Conservation (phyloP, 768 basidiomycete genomes). For the Chalciporus sphaerocephalus region DNA sequence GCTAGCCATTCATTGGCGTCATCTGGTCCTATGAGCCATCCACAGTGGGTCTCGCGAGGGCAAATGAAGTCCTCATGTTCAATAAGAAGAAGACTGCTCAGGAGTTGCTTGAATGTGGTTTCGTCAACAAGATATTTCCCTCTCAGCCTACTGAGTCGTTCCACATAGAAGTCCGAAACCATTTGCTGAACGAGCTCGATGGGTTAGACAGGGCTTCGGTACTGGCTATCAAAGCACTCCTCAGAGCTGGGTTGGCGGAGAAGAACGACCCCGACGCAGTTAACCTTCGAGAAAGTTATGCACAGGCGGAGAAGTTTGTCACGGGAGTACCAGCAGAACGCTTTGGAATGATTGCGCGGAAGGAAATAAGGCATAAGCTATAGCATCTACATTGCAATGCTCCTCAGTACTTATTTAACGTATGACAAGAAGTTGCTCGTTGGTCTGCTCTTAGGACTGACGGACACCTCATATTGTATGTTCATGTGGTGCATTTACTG, state of each 20-base stretch:
- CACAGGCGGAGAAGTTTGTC: conserved; percentile 61
- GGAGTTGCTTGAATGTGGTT: conserved; percentile 56
- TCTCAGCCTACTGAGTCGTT: conserved; percentile 48
- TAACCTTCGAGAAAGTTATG: conserved; percentile 66
- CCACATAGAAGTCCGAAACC: conserved; percentile 46
- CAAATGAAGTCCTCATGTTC: conserved; percentile 68
- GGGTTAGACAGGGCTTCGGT: conserved; percentile 56
- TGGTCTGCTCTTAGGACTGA: no score
- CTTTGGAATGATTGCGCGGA: conserved; percentile 54
- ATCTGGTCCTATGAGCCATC: not conserved
- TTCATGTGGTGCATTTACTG: no score
- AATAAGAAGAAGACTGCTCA: conserved; percentile 61
- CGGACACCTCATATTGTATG: no score
- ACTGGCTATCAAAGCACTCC: conserved; percentile 48
- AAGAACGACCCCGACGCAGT: conserved; percentile 61
- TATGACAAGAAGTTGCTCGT: no score
- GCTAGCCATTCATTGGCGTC: conserved; percentile 9
- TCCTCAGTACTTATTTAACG: not conserved
- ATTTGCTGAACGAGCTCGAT: conserved; percentile 50
- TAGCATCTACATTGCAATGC: conserved; percentile 20
- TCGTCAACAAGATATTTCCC: conserved; percentile 64
- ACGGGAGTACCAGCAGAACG: conserved; percentile 53
- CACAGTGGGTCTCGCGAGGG: conserved; percentile 64
- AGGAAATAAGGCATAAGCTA: conserved; percentile 64
- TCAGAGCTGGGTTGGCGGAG: conserved; percentile 53